Evolutionary conservation across 768 basidiomycete species (phyloP).

Genomic region (Calocera cornea): DNA sequence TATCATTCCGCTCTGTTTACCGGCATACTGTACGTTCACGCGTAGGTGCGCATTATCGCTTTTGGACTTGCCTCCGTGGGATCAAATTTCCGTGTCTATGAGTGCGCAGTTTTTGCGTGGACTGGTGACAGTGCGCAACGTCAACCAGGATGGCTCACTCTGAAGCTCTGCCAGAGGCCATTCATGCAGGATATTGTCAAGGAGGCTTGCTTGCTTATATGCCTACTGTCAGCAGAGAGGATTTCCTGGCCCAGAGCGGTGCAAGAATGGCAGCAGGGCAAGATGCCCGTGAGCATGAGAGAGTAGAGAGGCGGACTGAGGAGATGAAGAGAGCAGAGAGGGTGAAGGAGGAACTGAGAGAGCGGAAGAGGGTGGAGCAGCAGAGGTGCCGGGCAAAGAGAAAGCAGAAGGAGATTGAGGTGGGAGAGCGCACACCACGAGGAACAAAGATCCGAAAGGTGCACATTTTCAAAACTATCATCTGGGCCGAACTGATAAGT

Average conservation of each 20-base stretch:
- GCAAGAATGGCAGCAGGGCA: background rate
- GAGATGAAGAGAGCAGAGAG: background rate
- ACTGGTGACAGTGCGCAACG: background rate
- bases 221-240: background rate
- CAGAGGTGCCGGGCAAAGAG: background rate
- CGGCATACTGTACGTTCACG: background rate
- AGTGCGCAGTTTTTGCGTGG: background rate
- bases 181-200: background rate
- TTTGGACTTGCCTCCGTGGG: background rate
- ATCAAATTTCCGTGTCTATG: background rate
- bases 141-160: background rate
- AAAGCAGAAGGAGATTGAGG: background rate
- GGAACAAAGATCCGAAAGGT: background rate
- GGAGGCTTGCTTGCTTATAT: background rate
- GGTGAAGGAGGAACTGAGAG: background rate
- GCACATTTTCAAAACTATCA: background rate
- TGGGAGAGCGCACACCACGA: background rate
- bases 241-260: background rate
- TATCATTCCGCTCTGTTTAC: too few species aligned
- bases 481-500: background rate
- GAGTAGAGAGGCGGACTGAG: background rate
- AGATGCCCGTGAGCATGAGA: background rate
- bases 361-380: background rate
- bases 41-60: background rate
- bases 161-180: background rate